These are phyloP conservation scores for Ophiocordyceps camponoti-saundersi DNA, from an alignment of 2,329 filamentous ascomycete species.

Conservation along the genomic window DNA sequence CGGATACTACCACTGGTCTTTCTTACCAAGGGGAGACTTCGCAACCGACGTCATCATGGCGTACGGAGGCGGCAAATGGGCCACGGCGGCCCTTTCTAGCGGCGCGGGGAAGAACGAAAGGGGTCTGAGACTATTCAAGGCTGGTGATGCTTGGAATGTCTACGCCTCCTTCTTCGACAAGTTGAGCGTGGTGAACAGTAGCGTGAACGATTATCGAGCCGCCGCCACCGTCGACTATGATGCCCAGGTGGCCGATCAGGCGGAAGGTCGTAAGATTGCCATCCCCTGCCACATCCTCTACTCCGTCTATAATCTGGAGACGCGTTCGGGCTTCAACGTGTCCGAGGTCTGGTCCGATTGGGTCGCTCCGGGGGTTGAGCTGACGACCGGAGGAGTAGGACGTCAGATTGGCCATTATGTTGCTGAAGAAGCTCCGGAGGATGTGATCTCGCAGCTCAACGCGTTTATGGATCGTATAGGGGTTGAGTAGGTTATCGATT, in stretches of 20 bases:
- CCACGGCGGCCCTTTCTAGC: background rate
- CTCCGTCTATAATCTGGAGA: background rate
- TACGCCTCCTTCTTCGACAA: background rate
- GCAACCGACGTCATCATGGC: background rate
- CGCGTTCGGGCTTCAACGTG: background rate
- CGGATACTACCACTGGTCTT: background rate
- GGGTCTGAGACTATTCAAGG: background rate
- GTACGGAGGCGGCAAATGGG: background rate
- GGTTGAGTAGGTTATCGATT: too few species aligned
- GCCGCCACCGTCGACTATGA: background rate
- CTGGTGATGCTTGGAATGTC: background rate
- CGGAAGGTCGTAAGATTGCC: background rate
- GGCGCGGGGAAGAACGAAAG: background rate
- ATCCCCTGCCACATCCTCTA: background rate
- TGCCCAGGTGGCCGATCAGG: background rate
- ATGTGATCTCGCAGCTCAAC: background rate
- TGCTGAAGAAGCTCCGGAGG: background rate
- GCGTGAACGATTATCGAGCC: background rate
- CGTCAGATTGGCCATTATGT: background rate
- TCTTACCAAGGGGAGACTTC: background rate
- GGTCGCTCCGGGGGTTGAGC: background rate
- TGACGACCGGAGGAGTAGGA: background rate
- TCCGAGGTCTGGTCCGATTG: background rate
- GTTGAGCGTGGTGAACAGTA: background rate
- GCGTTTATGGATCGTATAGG: background rate